Percentiles rank a stretch among this genome's conserved stretches.
These are phyloP conservation scores for Bacidia rubella DNA, from an alignment of 495 filamentous ascomycete genomes.

Conservation along the genomic window DNA sequence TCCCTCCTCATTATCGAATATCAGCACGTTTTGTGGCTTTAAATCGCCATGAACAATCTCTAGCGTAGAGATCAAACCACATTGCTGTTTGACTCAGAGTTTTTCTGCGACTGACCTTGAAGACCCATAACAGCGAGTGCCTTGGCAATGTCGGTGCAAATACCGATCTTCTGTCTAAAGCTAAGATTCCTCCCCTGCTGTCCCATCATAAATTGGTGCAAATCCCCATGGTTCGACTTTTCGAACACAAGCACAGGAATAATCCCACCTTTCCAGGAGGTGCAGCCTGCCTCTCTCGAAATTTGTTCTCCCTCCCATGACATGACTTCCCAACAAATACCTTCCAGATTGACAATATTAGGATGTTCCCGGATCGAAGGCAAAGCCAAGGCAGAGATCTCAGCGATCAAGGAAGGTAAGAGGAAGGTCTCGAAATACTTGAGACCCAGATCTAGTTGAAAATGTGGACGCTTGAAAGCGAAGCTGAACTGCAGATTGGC, in stretches of 20 bases:
- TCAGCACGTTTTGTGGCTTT: slow-evolving; percentile 24
- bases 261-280: not conserved
- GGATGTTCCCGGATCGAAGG: slow-evolving; percentile 7
- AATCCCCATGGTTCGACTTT: slow-evolving; percentile 13
- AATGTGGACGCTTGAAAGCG: not conserved
- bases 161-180: slow-evolving; percentile 7
- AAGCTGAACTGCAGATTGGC: not conserved
- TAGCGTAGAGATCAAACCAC: not conserved
- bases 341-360: slow-evolving; percentile 14
- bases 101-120: not conserved
- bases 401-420: slow-evolving; percentile 1
- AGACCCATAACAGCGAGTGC: slow-evolving; percentile 13
- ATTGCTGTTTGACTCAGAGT: not conserved
- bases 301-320: not conserved
- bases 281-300: not conserved
- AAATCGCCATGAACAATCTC: slow-evolving; percentile 25
- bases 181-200: slow-evolving; percentile 5
- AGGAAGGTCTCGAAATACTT: not conserved
- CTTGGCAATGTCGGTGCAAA: slow-evolving; percentile 12
- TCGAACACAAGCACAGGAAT: slow-evolving; percentile 18
- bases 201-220: slow-evolving; percentile 9
- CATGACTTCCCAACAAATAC: slow-evolving; percentile 15
- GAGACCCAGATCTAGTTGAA: not conserved
- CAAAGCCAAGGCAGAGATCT: slow-evolving; percentile 3
- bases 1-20: slow-evolving; percentile 15